Evolutionary conservation across 2,329 filamentous ascomycete genomes (phyloP).

Genomic region (Nigrograna mackinnonii): DNA sequence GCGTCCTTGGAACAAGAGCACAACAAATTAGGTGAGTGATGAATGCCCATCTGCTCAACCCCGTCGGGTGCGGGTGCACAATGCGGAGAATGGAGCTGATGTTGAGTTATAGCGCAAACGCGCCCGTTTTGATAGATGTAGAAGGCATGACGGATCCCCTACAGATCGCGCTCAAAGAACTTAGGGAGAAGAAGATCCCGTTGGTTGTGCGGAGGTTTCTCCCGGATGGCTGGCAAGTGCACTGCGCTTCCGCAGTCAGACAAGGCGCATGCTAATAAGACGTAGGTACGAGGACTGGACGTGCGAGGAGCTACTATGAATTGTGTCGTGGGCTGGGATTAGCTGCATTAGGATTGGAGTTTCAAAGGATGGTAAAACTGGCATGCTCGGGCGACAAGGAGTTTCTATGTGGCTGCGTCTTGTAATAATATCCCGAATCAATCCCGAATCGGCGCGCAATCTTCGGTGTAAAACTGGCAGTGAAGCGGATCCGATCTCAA

Average conservation of each 20-base stretch:
- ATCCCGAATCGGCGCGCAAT: constrained; percentile 32
- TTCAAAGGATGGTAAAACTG: constrained; percentile 28
- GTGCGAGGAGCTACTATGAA: constrained; percentile 84
- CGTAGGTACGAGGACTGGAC: constrained; percentile 97
- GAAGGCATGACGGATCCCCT: constrained; percentile 97
- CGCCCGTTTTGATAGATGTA: constrained; percentile 91
- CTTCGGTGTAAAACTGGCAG: constrained; percentile 14
- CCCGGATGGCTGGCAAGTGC: constrained; percentile 88
- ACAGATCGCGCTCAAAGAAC: constrained; percentile 96
- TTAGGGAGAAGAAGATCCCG: constrained; percentile 98
- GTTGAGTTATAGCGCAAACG: constrained; percentile 81
- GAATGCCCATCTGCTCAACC: background rate
- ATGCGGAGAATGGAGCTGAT: constrained; percentile 1
- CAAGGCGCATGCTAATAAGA: constrained; percentile 16
- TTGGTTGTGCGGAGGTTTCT: constrained; percentile 93
- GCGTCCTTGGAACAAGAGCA: constrained; percentile 89
- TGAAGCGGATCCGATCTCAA: constrained; percentile 32
- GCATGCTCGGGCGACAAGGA: constrained; percentile 37
- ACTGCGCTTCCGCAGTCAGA: background rate
- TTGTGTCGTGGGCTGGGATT: constrained; percentile 14
- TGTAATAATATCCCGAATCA: constrained; percentile 35
- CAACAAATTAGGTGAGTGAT: constrained; percentile 84
- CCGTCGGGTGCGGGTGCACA: too few relatives aligned
- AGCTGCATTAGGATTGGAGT: constrained; percentile 40
- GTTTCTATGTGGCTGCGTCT: constrained; percentile 26